A percentile compares a stretch with the other conserved stretches of the same genome.
These are phyloP conservation scores for Cymbopogon citratus DNA, from an alignment of 176 grass and related monocot species.

Conservation along the genomic window DNA sequence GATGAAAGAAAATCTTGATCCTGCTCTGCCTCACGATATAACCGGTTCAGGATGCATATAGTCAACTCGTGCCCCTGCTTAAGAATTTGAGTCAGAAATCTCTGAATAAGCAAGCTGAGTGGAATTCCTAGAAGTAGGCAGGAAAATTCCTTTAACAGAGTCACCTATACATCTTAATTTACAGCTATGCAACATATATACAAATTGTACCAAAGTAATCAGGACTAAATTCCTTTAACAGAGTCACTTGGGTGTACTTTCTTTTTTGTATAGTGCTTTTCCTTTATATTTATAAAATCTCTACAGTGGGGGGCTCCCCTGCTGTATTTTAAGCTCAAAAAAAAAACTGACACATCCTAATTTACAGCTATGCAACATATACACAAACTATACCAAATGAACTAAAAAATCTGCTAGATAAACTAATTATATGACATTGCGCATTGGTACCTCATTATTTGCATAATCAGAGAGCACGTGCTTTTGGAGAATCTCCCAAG, in stretches of 20 bases:
- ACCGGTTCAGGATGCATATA: constrained; percentile 83
- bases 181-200: not conserved
- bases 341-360: not conserved
- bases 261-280: no score
- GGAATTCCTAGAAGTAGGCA: not conserved
- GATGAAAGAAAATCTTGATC: constrained; percentile 96
- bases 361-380: not conserved
- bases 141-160: constrained; percentile 9
- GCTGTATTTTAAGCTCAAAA: no score
- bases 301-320: no score
- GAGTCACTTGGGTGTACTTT: no score
- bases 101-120: constrained; percentile 18
- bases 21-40: constrained; percentile 87
- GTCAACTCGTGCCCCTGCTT: constrained; percentile 94
- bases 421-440: constrained; percentile 17
- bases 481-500: constrained; percentile 82
- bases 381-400: constrained; percentile 3
- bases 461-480: constrained; percentile 81
- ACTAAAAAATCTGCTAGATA: not conserved
- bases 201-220: not conserved
- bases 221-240: constrained; percentile 8
- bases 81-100: constrained; percentile 45
- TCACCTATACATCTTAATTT: not conserved
- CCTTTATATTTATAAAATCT: no score
- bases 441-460: constrained; percentile 67